Evolutionary conservation across 768 basidiomycete genomes (phyloP).

Genomic region (Serendipita sp.): DNA sequence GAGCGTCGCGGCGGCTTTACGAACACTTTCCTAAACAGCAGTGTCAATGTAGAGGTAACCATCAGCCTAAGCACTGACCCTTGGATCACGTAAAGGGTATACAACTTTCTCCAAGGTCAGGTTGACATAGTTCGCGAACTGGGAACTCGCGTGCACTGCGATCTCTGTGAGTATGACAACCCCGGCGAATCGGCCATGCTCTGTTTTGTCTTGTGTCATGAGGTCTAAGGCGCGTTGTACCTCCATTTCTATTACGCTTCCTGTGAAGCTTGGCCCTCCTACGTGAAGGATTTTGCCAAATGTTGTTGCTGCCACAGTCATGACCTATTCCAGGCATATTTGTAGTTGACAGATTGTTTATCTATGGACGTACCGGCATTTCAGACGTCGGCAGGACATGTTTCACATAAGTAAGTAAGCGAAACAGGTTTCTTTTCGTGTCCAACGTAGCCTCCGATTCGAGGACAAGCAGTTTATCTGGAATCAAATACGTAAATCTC

Average conservation of each 20-base stretch:
- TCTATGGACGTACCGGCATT: not conserved
- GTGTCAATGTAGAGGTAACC: not conserved
- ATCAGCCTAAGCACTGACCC: conserved; percentile 28
- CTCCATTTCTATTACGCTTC: conserved; percentile 80
- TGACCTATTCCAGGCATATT: conserved; percentile 52
- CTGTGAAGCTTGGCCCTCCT: conserved; percentile 70
- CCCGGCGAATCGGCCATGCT: conserved; percentile 80
- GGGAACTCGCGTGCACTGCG: conserved; percentile 70
- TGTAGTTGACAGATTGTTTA: not conserved
- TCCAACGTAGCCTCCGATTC: conserved; percentile 71
- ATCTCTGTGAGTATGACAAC: conserved; percentile 90
- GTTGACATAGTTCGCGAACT: conserved; percentile 78
- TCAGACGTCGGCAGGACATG: conserved; percentile 82
- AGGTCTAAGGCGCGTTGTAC: conserved; percentile 71
- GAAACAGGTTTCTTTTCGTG: conserved; percentile 55
- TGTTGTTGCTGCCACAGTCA: conserved; percentile 88
- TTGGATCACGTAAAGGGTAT: conserved; percentile 72
- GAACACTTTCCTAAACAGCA: conserved; percentile 44
- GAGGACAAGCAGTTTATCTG: conserved; percentile 60
- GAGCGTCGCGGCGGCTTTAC: conserved; percentile 86
- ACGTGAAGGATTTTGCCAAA: conserved; percentile 75
- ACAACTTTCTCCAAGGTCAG: conserved; percentile 88
- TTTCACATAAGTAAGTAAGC: conserved; percentile 87
- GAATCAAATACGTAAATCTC: not conserved
- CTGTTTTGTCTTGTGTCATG: conserved; percentile 57